Evolutionary conservation across 2,329 filamentous ascomycete genomes (phyloP).

Genomic region (Dryadomyces quercus-mongolicae): DNA sequence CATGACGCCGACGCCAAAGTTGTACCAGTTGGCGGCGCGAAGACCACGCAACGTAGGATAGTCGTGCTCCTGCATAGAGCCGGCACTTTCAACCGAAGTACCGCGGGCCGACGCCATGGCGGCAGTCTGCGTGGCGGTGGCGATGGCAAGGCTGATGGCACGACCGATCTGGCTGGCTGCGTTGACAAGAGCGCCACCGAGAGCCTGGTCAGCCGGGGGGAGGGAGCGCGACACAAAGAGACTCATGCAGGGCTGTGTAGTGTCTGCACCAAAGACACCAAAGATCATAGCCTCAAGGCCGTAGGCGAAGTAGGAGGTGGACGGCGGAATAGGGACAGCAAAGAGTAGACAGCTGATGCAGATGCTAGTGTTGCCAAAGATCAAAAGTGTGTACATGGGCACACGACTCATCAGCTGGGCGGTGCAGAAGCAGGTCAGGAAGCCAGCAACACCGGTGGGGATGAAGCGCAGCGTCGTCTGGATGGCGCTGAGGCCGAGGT

Average conservation of each 20-base stretch:
- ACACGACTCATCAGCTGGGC: conserved; percentile 45
- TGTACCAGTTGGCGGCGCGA: conserved; percentile 38
- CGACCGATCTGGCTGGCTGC: conserved; percentile 53
- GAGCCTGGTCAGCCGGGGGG: conserved; percentile 50
- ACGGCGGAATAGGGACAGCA: conserved; percentile 44
- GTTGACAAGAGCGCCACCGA: conserved; percentile 58
- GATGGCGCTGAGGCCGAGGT: conserved; percentile 46
- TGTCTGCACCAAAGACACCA: conserved; percentile 54
- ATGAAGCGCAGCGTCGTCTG: conserved; percentile 59
- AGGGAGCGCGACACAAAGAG: conserved; percentile 54
- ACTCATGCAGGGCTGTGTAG: conserved; percentile 51
- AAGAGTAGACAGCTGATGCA: conserved; percentile 41
- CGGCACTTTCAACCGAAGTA: conserved; percentile 29
- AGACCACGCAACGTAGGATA: conserved; percentile 32
- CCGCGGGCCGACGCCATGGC: conserved; percentile 39
- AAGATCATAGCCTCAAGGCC: conserved; percentile 55
- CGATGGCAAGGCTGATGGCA: conserved; percentile 52
- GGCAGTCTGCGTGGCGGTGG: conserved; percentile 51
- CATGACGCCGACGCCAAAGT: conserved; percentile 32
- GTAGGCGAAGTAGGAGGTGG: conserved; percentile 54
- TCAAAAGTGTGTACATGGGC: conserved; percentile 43
- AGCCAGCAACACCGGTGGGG: conserved; percentile 49
- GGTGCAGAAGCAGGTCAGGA: conserved; percentile 43
- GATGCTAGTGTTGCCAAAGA: conserved; percentile 44
- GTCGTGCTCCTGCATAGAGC: conserved; percentile 30